A percentile compares a stretch with the other conserved stretches of the same genome.
phyloP scores from a whole-genome alignment of 345 rosid genomes.

The Iberis pinnata region DNA sequence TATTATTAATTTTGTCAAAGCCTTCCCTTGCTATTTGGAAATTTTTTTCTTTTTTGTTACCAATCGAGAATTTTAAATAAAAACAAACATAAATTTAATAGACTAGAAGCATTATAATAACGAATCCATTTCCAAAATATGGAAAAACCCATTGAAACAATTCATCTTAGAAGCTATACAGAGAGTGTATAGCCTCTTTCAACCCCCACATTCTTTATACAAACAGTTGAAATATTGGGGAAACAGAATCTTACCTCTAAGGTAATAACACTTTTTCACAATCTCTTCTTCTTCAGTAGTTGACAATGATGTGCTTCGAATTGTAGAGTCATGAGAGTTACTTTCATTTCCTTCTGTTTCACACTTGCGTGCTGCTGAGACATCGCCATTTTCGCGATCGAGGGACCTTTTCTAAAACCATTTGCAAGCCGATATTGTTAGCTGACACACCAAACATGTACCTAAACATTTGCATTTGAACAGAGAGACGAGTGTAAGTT shows the following conservation, averaged over 20 bases:
- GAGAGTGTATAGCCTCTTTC: slow-evolving; percentile 15
- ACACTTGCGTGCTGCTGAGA: slow-evolving; percentile 62
- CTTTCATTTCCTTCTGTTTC: slow-evolving; percentile 24
- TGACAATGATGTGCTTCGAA: slow-evolving; percentile 15
- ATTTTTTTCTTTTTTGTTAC: too few species aligned
- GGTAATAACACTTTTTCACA: neutral
- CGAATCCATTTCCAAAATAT: slow-evolving; percentile 10
- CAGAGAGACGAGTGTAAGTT: neutral
- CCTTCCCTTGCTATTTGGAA: too few species aligned
- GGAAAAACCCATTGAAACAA: slow-evolving; percentile 7
- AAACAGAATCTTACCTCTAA: neutral
- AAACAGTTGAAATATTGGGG: slow-evolving; percentile 12
- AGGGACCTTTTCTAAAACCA: slow-evolving; percentile 75
- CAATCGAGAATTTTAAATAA: too few species aligned
- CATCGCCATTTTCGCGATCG: slow-evolving; percentile 68
- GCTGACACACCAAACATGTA: slow-evolving; percentile 58
- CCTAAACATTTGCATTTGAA: slow-evolving; percentile 35
- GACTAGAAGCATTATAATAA: neutral
- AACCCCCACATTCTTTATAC: slow-evolving; percentile 24
- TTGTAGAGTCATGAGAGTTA: slow-evolving; percentile 9
- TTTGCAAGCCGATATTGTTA: slow-evolving; percentile 62
- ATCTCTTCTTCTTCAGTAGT: slow-evolving; percentile 3
- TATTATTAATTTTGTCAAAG: too few species aligned
- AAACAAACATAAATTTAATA: too few species aligned
- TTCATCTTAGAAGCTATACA: neutral